phyloP scores from a whole-genome alignment of 78 protist genomes.

The Polysphondylium violaceum region DNA sequence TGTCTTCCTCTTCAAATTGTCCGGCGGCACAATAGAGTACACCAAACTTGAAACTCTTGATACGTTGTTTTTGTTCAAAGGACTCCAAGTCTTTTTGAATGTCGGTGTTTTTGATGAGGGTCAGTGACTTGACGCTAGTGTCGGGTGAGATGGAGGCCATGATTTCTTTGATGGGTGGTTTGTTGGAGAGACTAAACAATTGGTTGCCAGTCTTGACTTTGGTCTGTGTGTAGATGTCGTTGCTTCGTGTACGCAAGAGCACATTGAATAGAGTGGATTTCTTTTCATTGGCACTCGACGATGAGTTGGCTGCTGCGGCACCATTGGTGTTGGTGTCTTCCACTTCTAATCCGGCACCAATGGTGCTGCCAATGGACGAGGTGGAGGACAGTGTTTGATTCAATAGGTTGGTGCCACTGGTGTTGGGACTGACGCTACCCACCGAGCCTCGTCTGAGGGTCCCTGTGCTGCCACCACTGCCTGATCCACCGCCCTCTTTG shows the following conservation, averaged over 20 bases:
- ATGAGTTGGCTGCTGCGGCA: not conserved
- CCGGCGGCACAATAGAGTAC: slow-evolving; percentile 72
- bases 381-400: too few species aligned
- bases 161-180: slow-evolving; percentile 62
- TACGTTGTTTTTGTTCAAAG: slow-evolving; percentile 73
- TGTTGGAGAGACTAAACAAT: slow-evolving; percentile 3
- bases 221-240: slow-evolving; percentile 15
- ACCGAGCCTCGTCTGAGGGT: too few species aligned
- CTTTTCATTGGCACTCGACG: not conserved
- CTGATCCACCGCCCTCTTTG: slow-evolving; percentile 4
- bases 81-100: slow-evolving; percentile 40
- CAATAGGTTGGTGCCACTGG: too few species aligned
- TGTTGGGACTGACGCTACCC: too few species aligned
- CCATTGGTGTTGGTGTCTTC: not conserved
- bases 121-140: slow-evolving; percentile 8
- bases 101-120: slow-evolving; percentile 11
- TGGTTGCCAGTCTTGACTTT: slow-evolving; percentile 11
- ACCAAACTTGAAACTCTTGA: slow-evolving; percentile 81
- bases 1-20: slow-evolving; percentile 67
- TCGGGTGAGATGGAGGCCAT: slow-evolving; percentile 13
- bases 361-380: too few species aligned
- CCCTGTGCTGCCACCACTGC: not conserved
- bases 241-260: slow-evolving; percentile 35
- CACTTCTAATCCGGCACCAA: too few species aligned
- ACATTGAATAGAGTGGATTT: slow-evolving; percentile 23